A percentile compares a stretch with the other conserved stretches of the same genome.
Conservation (phyloP, 225 moss, liverwort and hornwort genomes). For the Pseudisothecium myosuroides region DNA sequence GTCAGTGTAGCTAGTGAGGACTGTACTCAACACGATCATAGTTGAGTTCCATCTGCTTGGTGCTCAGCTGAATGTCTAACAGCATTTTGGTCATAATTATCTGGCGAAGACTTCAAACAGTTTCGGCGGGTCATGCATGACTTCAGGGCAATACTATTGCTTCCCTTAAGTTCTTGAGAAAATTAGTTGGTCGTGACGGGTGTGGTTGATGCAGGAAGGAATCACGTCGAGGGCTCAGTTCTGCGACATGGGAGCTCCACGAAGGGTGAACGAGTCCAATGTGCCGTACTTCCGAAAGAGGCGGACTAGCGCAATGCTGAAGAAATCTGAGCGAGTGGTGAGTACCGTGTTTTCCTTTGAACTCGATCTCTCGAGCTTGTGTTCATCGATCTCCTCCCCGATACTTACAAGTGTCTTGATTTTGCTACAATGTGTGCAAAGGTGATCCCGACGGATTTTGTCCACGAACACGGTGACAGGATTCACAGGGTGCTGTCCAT, state of each 20-base stretch:
- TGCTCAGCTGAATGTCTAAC: no score
- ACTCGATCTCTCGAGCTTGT: neutral
- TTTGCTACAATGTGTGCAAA: neutral
- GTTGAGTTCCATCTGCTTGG: neutral
- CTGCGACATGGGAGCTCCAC: neutral
- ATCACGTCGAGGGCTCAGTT: neutral
- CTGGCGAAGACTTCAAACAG: no score
- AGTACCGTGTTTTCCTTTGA: neutral
- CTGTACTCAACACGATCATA: neutral
- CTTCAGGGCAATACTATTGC: neutral
- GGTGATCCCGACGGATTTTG: neutral
- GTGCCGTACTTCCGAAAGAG: neutral
- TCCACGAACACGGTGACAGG: neutral
- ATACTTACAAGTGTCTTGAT: neutral
- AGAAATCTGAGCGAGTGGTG: neutral
- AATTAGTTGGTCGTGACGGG: neutral
- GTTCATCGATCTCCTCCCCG: neutral
- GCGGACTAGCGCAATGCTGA: neutral
- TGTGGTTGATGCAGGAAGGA: neutral
- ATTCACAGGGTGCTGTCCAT: neutral
- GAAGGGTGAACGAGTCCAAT: neutral
- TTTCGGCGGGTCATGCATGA: neutral
- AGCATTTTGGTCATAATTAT: no score
- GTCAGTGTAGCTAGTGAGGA: neutral
- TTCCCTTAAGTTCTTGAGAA: neutral